Conservation (phyloP, 352 stramenopile species). For the Plasmopara viticola region DNA sequence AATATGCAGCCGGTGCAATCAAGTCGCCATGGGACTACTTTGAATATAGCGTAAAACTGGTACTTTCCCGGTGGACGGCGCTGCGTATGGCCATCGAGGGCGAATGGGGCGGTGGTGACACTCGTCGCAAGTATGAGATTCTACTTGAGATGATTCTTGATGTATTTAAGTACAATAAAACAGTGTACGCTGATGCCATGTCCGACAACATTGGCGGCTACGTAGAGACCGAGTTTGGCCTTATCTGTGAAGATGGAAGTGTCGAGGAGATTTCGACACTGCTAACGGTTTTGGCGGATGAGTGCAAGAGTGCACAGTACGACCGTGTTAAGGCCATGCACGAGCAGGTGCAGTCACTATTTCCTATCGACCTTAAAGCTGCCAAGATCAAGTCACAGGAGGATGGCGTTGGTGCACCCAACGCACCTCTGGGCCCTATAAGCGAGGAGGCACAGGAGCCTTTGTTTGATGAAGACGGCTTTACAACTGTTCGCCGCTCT, state of each 20-base stretch:
- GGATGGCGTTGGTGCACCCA: constrained; percentile 21
- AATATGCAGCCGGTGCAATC: constrained; percentile 44
- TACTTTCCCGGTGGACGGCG: constrained; percentile 71
- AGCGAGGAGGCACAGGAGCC: constrained; percentile 27
- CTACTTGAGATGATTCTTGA: constrained; percentile 71
- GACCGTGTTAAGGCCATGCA: constrained; percentile 58
- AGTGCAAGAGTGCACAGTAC: constrained; percentile 77
- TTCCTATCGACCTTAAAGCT: constrained; percentile 76
- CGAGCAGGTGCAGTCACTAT: constrained; percentile 63
- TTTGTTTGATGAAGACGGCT: constrained; percentile 65
- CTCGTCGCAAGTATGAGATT: constrained; percentile 74
- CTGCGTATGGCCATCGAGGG: constrained; percentile 80
- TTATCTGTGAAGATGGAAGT: constrained; percentile 75
- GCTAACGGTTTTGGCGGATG: constrained; percentile 55
- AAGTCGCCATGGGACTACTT: constrained; percentile 81
- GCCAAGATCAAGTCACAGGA: constrained; percentile 51
- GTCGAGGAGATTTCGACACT: constrained; percentile 65
- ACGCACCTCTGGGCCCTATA: constrained; percentile 23
- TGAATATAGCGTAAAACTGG: constrained; percentile 76
- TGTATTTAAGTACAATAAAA: constrained; percentile 79
- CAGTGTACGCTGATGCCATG: constrained; percentile 61
- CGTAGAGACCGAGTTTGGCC: constrained; percentile 68
- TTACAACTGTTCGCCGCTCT: constrained; percentile 69
- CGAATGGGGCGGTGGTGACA: constrained; percentile 79
- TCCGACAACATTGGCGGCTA: constrained; percentile 61